Conservation (phyloP, 805 yeast genomes). For the Teunomyces barrocoloradensis region DNA sequence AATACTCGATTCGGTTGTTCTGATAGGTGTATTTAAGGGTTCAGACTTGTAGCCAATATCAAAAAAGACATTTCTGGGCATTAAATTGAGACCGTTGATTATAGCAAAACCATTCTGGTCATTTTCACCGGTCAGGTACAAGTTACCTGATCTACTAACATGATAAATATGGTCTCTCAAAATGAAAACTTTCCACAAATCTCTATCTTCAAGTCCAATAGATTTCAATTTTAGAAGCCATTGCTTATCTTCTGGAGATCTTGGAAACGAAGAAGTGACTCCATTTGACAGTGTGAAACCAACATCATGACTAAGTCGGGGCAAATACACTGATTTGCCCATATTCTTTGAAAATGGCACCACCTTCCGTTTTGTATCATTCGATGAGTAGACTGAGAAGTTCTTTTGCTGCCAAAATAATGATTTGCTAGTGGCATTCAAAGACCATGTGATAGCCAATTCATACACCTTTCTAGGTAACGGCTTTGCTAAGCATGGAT, state of each 20-base stretch:
- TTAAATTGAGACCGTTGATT: conserved; percentile 13
- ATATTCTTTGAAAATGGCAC: conserved; percentile 31
- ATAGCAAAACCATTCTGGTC: conserved; percentile 3
- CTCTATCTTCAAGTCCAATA: conserved; percentile 70
- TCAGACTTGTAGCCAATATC: conserved; percentile 39
- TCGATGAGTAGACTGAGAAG: conserved; percentile 13
- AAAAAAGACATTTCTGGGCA: conserved; percentile 38
- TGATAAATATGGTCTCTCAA: conserved; percentile 66
- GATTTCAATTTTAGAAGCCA: conserved; percentile 73
- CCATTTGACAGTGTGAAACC: conserved; percentile 11
- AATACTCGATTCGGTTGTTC: conserved; percentile 20
- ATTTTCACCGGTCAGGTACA: not conserved
- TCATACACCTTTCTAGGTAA: conserved; percentile 64
- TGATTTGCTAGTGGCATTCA: conserved; percentile 55
- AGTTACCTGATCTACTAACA: conserved; percentile 40
- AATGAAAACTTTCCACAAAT: conserved; percentile 79
- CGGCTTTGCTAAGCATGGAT: conserved; percentile 67
- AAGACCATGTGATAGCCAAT: conserved; percentile 67
- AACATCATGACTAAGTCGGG: conserved; percentile 13
- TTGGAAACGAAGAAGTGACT: conserved; percentile 18
- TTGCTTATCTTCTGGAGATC: conserved; percentile 63
- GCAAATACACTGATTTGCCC: conserved; percentile 37
- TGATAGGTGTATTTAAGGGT: conserved; percentile 16
- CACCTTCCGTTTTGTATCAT: conserved; percentile 16
- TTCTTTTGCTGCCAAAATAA: conserved; percentile 70